Conservation (phyloP, 352 stramenopile species). For the Phytophthora fragariaefolia region DNA sequence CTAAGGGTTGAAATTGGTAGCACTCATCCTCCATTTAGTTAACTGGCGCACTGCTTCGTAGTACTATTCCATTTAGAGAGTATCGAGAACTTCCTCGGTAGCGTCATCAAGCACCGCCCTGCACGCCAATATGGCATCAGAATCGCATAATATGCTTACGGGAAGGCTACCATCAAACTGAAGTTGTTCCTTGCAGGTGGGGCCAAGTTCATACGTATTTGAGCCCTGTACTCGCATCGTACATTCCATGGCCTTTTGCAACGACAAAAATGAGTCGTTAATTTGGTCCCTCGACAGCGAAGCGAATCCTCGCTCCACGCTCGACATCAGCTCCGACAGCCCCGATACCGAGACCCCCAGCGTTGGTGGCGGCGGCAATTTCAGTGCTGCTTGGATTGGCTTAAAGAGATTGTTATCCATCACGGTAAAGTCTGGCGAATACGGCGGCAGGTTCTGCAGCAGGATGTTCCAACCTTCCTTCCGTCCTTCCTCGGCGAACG, state of each 20-base stretch:
- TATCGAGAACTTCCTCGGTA: constrained; percentile 28
- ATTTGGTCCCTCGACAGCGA: constrained; percentile 39
- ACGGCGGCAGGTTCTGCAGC: constrained; percentile 47
- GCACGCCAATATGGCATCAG: constrained; percentile 40
- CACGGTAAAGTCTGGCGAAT: constrained; percentile 54
- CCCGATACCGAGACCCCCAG: constrained; percentile 14
- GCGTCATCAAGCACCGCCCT: constrained; percentile 30
- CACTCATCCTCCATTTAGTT: too few relatives aligned
- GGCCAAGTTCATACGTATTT: constrained; percentile 50
- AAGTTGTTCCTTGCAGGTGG: constrained; percentile 38
- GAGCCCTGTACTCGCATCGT: constrained; percentile 51
- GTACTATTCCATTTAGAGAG: too few relatives aligned
- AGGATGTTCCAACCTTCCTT: constrained; percentile 49
- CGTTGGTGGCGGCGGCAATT: constrained; percentile 17
- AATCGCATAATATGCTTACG: constrained; percentile 45
- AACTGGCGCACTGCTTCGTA: too few relatives aligned
- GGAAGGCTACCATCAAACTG: constrained; percentile 47
- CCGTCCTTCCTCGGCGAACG: constrained; percentile 43
- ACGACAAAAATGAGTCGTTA: constrained; percentile 47
- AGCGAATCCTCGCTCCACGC: constrained; percentile 37
- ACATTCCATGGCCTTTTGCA: constrained; percentile 54
- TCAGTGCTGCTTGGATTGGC: constrained; percentile 34
- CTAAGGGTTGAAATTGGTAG: not conserved
- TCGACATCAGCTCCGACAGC: constrained; percentile 35
- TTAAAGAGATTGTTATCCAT: constrained; percentile 47